Evolutionary conservation across 345 rosid genomes (phyloP).

Genomic region (Viola odorata): DNA sequence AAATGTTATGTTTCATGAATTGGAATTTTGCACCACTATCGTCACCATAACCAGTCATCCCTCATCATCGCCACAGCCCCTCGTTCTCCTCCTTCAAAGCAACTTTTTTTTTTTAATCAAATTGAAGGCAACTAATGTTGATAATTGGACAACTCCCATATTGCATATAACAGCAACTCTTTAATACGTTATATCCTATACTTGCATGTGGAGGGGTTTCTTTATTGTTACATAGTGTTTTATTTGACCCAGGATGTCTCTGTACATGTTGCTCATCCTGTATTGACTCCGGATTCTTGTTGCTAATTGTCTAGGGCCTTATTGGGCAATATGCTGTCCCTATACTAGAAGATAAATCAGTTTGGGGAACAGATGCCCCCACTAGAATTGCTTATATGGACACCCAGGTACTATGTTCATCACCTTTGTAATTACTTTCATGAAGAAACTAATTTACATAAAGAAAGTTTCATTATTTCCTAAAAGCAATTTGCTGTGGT

Average conservation of each 20-base stretch:
- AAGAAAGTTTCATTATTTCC: background rate
- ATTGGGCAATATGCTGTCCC: constrained; percentile 98
- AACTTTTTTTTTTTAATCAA: too few species aligned
- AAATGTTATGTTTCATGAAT: too few species aligned
- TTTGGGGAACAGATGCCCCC: constrained; percentile 99
- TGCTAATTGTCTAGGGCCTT: constrained; percentile 49
- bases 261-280: background rate
- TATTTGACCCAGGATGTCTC: background rate
- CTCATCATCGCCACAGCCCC: background rate
- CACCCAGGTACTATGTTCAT: constrained; percentile 58
- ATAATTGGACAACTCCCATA: too few species aligned
- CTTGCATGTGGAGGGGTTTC: background rate
- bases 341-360: constrained; percentile 86
- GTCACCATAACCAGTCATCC: background rate
- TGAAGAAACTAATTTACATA: too few species aligned
- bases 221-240: background rate
- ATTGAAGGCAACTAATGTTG: background rate
- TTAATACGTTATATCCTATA: background rate
- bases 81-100: background rate
- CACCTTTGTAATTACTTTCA: background rate
- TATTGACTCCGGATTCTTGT: background rate
- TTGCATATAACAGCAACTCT: too few species aligned
- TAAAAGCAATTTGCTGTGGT: constrained; percentile 5
- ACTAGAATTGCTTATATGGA: constrained; percentile 98
- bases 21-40: background rate